Percentiles rank a stretch among this genome's conserved stretches.
Evolutionary conservation across 1,139 yeast species (phyloP).

Genomic region (Kluyveromyces sp.): DNA sequence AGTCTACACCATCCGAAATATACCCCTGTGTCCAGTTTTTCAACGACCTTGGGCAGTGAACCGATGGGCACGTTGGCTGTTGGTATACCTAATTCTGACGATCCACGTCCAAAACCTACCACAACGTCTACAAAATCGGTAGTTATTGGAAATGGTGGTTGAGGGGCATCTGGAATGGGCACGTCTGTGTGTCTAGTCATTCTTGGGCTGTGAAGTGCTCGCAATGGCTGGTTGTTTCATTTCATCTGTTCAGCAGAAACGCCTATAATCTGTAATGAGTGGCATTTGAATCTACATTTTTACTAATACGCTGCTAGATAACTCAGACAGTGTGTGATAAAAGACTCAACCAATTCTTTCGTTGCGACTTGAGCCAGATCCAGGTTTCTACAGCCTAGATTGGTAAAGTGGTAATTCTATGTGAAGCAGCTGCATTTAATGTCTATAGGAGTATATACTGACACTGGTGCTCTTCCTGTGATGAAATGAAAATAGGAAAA

Average conservation of each 20-base stretch:
- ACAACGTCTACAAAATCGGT: constrained; percentile 50
- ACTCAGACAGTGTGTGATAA: no score
- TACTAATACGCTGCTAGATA: background rate
- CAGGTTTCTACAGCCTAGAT: no score
- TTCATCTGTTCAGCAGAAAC: no score
- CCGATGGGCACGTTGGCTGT: constrained; percentile 84
- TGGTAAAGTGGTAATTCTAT: no score
- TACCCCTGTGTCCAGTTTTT: constrained; percentile 66
- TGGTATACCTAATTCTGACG: constrained; percentile 87
- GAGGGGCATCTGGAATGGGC: constrained; percentile 44
- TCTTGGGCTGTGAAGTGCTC: background rate
- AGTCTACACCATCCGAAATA: constrained; percentile 76
- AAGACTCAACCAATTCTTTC: no score
- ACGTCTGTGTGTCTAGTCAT: constrained; percentile 16
- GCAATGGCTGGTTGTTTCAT: background rate
- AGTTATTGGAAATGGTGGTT: constrained; percentile 59
- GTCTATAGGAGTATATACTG: background rate
- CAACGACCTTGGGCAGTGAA: constrained; percentile 37
- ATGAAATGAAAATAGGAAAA: no score
- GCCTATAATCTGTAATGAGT: no score
- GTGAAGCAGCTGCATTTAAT: background rate
- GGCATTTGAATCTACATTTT: background rate
- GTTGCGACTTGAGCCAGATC: no score
- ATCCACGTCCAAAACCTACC: constrained; percentile 94
- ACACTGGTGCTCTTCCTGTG: no score